phyloP scores from a whole-genome alignment of 2,329 filamentous ascomycete genomes.

The Aspergillus pseudoterreus region DNA sequence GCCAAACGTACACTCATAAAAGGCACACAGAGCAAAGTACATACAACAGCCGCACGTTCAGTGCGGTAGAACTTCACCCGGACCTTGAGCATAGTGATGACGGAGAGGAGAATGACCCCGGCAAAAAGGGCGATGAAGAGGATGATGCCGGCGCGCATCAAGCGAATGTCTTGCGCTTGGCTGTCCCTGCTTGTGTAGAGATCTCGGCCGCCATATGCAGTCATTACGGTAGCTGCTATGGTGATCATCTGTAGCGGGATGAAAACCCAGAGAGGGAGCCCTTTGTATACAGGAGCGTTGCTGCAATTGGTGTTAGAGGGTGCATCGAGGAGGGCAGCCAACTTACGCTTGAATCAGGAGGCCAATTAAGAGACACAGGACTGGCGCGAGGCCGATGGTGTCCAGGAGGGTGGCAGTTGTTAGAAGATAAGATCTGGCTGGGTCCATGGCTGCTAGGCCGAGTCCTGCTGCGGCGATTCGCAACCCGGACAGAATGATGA shows the following conservation, averaged over 20 bases:
- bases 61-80: conserved; percentile 9
- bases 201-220: conserved; percentile 13
- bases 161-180: conserved; percentile 8
- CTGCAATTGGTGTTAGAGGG: conserved; percentile 6
- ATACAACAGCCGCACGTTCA: conserved; percentile 11
- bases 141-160: conserved; percentile 13
- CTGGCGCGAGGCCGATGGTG: conserved; percentile 14
- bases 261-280: conserved; percentile 12
- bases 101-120: conserved; percentile 4
- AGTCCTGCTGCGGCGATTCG: conserved; percentile 10
- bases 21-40: conserved; percentile 10
- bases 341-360: conserved; percentile 14
- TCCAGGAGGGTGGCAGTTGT: conserved; percentile 13
- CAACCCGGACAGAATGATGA: conserved; percentile 10
- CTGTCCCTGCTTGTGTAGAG: conserved; percentile 10
- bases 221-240: conserved; percentile 15
- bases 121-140: conserved; percentile 12
- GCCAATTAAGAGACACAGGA: conserved; percentile 12
- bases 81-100: conserved; percentile 12
- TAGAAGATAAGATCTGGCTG: conserved; percentile 10
- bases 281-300: conserved; percentile 13
- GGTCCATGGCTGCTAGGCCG: conserved; percentile 10
- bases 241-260: conserved; percentile 10
- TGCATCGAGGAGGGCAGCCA: neutral
- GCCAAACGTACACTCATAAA: conserved; percentile 13